Percentiles rank a stretch among this genome's conserved stretches.
Conservation (phyloP, 768 basidiomycete species). For the Tulasnella sp. region DNA sequence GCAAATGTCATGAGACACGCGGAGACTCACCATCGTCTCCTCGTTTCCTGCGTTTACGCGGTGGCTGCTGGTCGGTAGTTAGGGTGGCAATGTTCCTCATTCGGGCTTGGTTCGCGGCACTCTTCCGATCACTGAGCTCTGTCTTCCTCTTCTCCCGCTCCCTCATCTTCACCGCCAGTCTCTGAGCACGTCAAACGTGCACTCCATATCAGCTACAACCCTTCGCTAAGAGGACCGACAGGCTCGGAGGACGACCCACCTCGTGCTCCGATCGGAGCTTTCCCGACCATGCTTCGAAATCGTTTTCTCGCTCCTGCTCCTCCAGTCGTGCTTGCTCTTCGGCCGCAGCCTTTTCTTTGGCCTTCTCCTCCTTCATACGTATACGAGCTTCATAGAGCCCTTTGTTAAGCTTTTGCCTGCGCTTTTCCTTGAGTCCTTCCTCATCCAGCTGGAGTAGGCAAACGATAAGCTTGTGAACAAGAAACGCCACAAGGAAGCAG, state of each 20-base stretch:
- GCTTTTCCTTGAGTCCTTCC: conserved; percentile 87
- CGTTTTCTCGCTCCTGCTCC: conserved; percentile 60
- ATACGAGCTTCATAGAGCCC: conserved; percentile 87
- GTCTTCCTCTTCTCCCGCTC: conserved; percentile 68
- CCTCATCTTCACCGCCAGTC: conserved; percentile 73
- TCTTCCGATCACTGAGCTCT: conserved; percentile 82
- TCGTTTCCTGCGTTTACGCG: conserved; percentile 72
- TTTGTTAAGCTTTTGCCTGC: conserved; percentile 83
- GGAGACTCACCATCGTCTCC: conserved; percentile 52
- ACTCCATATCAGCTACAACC: neutral
- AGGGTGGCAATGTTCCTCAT: conserved; percentile 94
- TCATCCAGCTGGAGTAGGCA: conserved; percentile 57
- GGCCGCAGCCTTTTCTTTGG: conserved; percentile 62
- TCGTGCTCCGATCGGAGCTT: conserved; percentile 71
- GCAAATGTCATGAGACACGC: neutral
- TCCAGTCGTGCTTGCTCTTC: conserved; percentile 52
- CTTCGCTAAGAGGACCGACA: neutral
- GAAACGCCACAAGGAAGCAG: neutral
- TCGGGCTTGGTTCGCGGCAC: conserved; percentile 84
- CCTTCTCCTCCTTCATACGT: conserved; percentile 75
- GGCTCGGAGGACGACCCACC: conserved; percentile 31
- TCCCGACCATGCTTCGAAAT: conserved; percentile 62
- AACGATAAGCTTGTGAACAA: neutral
- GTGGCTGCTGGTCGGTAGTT: conserved; percentile 72
- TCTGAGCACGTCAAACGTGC: conserved; percentile 30